phyloP scores from a whole-genome alignment of 345 rosid species.

The Eucalyptus dawsonii region DNA sequence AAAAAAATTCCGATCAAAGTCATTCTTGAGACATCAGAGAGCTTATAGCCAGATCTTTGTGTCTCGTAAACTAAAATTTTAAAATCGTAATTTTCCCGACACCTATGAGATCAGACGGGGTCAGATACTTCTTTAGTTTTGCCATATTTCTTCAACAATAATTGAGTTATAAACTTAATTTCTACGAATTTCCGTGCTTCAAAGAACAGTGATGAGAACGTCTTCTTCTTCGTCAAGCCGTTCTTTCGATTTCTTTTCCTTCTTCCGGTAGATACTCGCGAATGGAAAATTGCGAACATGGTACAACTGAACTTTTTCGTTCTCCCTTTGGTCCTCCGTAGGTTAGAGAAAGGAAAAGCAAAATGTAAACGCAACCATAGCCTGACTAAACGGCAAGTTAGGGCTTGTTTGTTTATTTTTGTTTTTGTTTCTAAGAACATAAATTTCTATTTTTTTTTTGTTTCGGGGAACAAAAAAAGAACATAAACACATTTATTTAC shows the following conservation, averaged over 20 bases:
- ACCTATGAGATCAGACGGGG: not conserved
- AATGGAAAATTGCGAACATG: not conserved
- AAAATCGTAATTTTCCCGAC: not conserved
- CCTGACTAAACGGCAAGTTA: not conserved
- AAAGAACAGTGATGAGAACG: not conserved
- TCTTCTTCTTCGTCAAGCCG: not conserved
- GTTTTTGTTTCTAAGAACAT: no score
- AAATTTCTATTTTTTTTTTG: no score
- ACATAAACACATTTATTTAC: no score
- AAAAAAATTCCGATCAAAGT: not conserved
- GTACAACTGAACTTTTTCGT: not conserved
- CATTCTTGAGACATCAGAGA: rapidly evolving
- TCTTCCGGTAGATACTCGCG: not conserved
- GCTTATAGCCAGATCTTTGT: not conserved
- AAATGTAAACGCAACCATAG: not conserved
- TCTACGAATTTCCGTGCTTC: not conserved
- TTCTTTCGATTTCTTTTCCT: not conserved
- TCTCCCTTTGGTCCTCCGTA: not conserved
- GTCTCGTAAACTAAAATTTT: not conserved
- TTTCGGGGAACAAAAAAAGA: no score
- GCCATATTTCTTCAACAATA: not conserved
- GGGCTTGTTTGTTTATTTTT: no score
- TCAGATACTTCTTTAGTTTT: no score
- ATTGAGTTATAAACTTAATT: not conserved
- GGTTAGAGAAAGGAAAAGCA: not conserved